phyloP scores from a whole-genome alignment of 2,329 filamentous ascomycete species.

The Epicoccum nigrum region DNA sequence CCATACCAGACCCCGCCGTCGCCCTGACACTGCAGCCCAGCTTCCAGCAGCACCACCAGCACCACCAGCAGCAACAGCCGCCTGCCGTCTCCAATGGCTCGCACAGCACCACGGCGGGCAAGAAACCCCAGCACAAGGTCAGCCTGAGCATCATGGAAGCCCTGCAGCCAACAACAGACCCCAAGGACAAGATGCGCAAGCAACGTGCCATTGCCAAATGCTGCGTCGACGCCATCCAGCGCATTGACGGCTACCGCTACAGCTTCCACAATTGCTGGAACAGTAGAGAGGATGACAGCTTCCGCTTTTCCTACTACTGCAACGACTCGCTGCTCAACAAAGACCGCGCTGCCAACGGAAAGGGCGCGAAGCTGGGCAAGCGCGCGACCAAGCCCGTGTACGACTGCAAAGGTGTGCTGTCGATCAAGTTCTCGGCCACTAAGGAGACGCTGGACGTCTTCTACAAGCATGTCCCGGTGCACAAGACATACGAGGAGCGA shows the following conservation, averaged over 20 bases:
- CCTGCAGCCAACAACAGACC: conserved; percentile 42
- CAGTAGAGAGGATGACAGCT: conserved; percentile 54
- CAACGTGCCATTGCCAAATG: conserved; percentile 56
- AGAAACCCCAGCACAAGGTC: conserved; percentile 31
- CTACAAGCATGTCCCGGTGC: conserved; percentile 55
- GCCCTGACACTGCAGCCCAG: conserved; percentile 33
- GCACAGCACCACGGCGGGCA: conserved; percentile 2
- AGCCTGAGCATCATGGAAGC: conserved; percentile 46
- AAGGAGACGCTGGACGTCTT: conserved; percentile 53
- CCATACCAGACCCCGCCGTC: conserved; percentile 33
- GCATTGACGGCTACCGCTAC: conserved; percentile 56
- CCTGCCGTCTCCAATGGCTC: background rate
- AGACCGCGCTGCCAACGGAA: conserved; percentile 55
- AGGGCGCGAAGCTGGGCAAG: conserved; percentile 47
- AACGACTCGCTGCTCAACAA: conserved; percentile 59
- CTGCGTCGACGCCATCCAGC: conserved; percentile 52
- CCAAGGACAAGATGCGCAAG: conserved; percentile 52
- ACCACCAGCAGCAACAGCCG: conserved; percentile 8
- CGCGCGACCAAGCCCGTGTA: conserved; percentile 54
- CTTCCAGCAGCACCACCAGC: conserved; percentile 18
- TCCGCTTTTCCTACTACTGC: conserved; percentile 57
- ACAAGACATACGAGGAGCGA: conserved; percentile 55
- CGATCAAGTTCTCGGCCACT: conserved; percentile 55
- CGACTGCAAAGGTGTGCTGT: conserved; percentile 56
- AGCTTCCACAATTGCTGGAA: conserved; percentile 59